Base-by-base conservation (phyloP, 2,329 filamentous ascomycete genomes). In the Aspergillus tamarii region DNA sequence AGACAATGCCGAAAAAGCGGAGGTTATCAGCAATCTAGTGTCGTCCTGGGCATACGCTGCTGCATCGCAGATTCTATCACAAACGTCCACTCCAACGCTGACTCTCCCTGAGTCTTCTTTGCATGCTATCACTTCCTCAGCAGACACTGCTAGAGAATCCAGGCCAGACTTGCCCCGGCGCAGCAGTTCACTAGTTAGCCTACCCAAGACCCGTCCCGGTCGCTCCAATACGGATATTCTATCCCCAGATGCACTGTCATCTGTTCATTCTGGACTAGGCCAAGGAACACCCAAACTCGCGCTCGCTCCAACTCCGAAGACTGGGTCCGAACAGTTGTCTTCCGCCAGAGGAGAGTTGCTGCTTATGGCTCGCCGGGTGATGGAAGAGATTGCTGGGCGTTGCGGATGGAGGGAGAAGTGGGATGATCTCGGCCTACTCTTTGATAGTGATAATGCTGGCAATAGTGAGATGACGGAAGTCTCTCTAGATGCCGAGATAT, bases 321-420 rank as follows among this genome's bases (percentile, higher is more conserved):
- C 81, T 16, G 93, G 94, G 0, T 81, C 94, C 0, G 91, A 96
- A 73, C 91, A 96, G 60, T 82, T 98, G 28, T 92, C 94, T 41
- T 91, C 92, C 52, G 88, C 89, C 64, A 86, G 94, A 71, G 94
- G 92, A 7, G 93, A 97, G 72, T 84, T 98, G 2, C 90, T 93
- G 65, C 82, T 92, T 61, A 81, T 97, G 46, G 94, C 93, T 10
- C 85, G 94, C 61, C 92, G 91, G 66, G 86, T 95, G 6, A 82
- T 98, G 0, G 90, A 94, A 70, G 85, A 89, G 56, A 80, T 93
- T 54, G 94, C 92, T 2, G 88, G 87, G 72, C 86, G 87, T 63
- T 83, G 87, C 26, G 88, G 87, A 4, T 97, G 93, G 94, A 86
- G 83, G 58, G 87, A 92, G 66, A 92, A 90, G 0, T 96, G 92